These are phyloP conservation scores for Puccinia polysora DNA, from an alignment of 1,284 basidiomycete species.

Conservation along the genomic window DNA sequence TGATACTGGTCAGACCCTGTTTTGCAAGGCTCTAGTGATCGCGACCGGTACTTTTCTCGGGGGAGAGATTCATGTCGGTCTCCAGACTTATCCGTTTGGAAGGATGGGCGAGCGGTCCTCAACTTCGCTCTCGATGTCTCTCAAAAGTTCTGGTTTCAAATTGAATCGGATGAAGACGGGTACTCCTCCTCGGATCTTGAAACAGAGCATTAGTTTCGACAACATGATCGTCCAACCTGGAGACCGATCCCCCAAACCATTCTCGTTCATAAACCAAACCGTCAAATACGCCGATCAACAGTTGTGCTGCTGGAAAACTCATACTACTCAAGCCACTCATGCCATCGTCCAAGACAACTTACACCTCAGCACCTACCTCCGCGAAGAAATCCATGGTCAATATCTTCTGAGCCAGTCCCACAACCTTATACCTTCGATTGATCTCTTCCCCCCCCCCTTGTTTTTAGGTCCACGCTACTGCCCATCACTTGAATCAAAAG, in stretches of 20 bases:
- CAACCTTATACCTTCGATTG: too few relatives aligned
- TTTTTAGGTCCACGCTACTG: constrained; percentile 77
- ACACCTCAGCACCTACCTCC: constrained; percentile 72
- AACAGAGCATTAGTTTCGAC: constrained; percentile 65
- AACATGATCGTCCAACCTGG: constrained; percentile 61
- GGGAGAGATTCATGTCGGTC: constrained; percentile 80
- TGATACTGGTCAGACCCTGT: constrained; percentile 65
- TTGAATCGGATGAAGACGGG: constrained; percentile 81
- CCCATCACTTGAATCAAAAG: constrained; percentile 81
- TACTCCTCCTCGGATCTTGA: constrained; percentile 74
- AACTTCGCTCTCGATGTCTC: constrained; percentile 64
- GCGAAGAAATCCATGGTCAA: constrained; percentile 74
- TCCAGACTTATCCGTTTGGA: constrained; percentile 75
- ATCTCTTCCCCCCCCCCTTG: neutral
- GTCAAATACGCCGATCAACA: constrained; percentile 63
- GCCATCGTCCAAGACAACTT: constrained; percentile 67
- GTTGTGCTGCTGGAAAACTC: constrained; percentile 68
- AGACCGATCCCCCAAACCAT: constrained; percentile 44
- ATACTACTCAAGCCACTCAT: constrained; percentile 69
- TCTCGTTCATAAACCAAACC: constrained; percentile 46
- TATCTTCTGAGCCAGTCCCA: neutral
- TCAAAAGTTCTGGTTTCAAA: constrained; percentile 69
- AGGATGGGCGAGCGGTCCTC: constrained; percentile 70
- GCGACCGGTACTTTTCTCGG: constrained; percentile 86
- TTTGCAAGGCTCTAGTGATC: constrained; percentile 73